Evolutionary conservation across 495 filamentous ascomycete species (phyloP).

Genomic region (Podospora appendiculata): DNA sequence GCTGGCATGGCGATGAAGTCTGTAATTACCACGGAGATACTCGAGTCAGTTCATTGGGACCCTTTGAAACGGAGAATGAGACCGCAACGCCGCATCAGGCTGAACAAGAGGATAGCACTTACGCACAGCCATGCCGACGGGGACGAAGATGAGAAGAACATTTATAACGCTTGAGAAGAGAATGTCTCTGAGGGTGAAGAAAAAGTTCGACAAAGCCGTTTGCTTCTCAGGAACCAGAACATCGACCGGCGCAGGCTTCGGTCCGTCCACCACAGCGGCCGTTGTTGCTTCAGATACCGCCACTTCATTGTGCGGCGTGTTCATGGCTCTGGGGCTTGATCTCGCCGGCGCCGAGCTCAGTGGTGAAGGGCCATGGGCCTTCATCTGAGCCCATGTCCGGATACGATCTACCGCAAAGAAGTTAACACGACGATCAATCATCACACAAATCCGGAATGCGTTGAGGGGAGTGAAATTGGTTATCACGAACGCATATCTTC

Average conservation of each 20-base stretch:
- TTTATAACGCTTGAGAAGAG: constrained; percentile 67
- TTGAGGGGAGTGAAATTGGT: too few species aligned
- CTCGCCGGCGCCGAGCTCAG: not conserved
- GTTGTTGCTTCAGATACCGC: not conserved
- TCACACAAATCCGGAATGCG: too few species aligned
- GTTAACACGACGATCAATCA: too few species aligned
- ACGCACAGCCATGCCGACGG: constrained; percentile 63
- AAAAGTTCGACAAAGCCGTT: constrained; percentile 35
- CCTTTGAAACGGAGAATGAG: not conserved
- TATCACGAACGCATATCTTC: too few species aligned
- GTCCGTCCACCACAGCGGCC: not conserved
- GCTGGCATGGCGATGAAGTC: constrained; percentile 1
- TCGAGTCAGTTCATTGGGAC: too few species aligned
- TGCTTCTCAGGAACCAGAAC: not conserved
- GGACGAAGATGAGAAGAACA: constrained; percentile 68
- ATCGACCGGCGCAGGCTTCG: not conserved
- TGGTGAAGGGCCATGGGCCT: constrained; percentile 2
- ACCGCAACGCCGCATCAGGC: not conserved
- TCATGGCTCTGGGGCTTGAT: not conserved
- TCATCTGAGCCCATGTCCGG: constrained; percentile 2
- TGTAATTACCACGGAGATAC: too few species aligned
- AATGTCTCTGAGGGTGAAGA: constrained; percentile 41
- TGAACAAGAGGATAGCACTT: constrained; percentile 28
- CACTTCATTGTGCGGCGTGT: not conserved
- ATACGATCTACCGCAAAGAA: not conserved